A percentile compares a stretch with the other conserved stretches of the same genome.
These are phyloP conservation scores for Trametes cinnabarina DNA, from an alignment of 768 basidiomycete species.

Conservation along the genomic window DNA sequence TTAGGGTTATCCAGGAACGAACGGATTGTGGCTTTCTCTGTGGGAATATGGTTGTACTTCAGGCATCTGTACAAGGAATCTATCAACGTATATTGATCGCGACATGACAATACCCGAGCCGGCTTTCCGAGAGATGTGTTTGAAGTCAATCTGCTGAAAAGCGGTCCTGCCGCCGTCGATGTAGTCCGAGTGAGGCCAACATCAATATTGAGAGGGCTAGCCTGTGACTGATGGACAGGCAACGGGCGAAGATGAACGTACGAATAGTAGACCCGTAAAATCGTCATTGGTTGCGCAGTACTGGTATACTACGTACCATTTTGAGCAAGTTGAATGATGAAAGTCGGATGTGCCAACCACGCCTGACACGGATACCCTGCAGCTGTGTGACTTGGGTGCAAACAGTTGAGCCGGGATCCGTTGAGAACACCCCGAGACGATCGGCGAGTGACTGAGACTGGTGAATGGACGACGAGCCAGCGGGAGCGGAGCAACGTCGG, in stretches of 20 bases:
- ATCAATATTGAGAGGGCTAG: not conserved
- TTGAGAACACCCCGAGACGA: not conserved
- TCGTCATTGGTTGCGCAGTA: not conserved
- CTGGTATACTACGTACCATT: too few relatives aligned
- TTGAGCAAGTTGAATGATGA: too few relatives aligned
- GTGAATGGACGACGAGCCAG: not conserved
- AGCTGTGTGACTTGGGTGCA: not conserved
- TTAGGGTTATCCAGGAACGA: not conserved
- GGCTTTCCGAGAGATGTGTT: not conserved
- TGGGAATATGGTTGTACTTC: constrained; percentile 5
- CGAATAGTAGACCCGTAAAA: not conserved
- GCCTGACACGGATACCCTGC: not conserved
- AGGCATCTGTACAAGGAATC: not conserved
- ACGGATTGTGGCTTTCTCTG: not conserved
- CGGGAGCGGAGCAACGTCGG: constrained; percentile 7
- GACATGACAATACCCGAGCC: constrained; percentile 1
- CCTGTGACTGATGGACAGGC: not conserved
- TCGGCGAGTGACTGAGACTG: not conserved
- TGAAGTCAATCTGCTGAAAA: not conserved
- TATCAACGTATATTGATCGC: constrained; percentile 4
- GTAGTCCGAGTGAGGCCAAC: too few relatives aligned
- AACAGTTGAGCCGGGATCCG: not conserved
- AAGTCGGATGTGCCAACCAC: too few relatives aligned
- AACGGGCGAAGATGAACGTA: not conserved
- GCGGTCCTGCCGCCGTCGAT: not conserved